These are phyloP conservation scores for Rubia occidens DNA, from an alignment of 305 asterid species.

Conservation along the genomic window DNA sequence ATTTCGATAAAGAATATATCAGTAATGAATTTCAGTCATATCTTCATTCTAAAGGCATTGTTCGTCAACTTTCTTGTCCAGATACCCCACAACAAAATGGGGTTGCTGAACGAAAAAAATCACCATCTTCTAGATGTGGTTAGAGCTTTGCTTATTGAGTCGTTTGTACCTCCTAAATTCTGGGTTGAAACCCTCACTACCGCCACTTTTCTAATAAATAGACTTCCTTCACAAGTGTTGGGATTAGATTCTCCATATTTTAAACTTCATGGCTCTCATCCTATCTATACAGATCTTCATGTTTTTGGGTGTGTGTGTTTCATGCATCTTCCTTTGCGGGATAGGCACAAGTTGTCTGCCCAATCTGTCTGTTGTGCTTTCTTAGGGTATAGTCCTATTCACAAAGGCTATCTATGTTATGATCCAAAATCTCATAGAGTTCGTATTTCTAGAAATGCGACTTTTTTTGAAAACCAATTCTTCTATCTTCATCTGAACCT, in stretches of 20 bases:
- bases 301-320: no score
- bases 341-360: not conserved
- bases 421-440: no score
- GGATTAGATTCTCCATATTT: not conserved
- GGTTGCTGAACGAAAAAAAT: not conserved
- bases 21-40: not conserved
- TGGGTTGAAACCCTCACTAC: not conserved
- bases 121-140: not conserved
- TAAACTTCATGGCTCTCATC: not conserved
- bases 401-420: no score
- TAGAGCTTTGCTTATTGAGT: not conserved
- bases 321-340: no score
- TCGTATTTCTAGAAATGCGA: no score
- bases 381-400: not conserved
- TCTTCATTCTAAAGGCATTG: not conserved
- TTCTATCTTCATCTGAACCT: no score
- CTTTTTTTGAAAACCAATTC: no score
- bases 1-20: not conserved
- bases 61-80: not conserved
- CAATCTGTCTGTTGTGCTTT: not conserved
- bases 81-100: not conserved
- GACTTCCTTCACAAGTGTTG: not conserved
- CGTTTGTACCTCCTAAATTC: not conserved
- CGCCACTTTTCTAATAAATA: not conserved
- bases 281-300: not conserved